These are phyloP conservation scores for Raphanus hybrid DNA, from an alignment of 441 rosid genomes.

Conservation along the genomic window DNA sequence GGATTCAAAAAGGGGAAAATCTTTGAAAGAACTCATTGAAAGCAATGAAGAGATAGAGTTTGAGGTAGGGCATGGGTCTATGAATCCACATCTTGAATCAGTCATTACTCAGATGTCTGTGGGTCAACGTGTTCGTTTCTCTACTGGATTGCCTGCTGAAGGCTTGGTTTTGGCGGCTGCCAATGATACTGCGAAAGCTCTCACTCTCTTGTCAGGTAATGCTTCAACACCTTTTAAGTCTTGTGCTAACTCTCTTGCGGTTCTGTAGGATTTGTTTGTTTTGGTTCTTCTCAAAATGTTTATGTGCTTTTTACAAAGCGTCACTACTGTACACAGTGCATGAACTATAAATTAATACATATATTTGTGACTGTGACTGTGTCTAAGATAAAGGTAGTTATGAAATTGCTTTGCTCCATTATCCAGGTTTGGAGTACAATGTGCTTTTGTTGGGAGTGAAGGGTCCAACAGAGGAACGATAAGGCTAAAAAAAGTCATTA, in stretches of 20 bases:
- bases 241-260: background rate
- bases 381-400: background rate
- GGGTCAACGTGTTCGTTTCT: background rate
- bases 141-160: constrained; percentile 12
- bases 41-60: constrained; percentile 4
- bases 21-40: constrained; percentile 1
- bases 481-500: no score
- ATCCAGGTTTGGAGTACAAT: background rate
- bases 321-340: background rate
- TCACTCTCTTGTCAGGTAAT: background rate
- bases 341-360: background rate
- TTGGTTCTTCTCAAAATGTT: background rate
- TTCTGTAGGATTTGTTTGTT: background rate
- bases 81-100: constrained; percentile 10
- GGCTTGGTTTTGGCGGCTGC: background rate
- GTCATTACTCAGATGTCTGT: background rate
- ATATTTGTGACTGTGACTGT: background rate
- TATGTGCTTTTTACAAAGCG: background rate
- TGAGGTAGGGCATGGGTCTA: constrained; percentile 10
- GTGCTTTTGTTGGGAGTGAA: constrained; percentile 2
- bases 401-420: background rate
- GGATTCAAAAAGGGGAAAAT: background rate
- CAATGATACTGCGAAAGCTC: background rate
- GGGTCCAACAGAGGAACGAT: background rate
- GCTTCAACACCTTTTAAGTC: background rate